Percentiles rank a stretch among this genome's conserved stretches.
Evolutionary conservation across 495 filamentous ascomycete species (phyloP).

Genomic region (Tuber melanosporum): DNA sequence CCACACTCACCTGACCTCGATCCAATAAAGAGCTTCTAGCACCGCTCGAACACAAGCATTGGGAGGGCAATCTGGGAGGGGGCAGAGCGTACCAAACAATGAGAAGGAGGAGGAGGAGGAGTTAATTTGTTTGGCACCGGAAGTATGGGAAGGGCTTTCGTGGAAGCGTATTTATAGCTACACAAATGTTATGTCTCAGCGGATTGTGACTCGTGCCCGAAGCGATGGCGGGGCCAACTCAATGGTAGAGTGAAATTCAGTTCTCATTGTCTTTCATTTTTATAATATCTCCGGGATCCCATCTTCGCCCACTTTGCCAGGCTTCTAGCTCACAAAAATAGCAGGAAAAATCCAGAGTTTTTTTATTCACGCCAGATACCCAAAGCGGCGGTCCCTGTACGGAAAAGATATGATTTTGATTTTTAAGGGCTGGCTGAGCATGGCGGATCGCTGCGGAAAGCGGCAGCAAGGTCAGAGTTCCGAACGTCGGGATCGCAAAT

Average conservation of each 20-base stretch:
- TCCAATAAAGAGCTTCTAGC: conserved; percentile 2
- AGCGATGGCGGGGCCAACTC: not conserved
- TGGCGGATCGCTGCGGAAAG: no score
- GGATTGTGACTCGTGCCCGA: not conserved
- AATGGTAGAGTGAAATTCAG: not conserved
- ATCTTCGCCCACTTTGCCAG: no score
- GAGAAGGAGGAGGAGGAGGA: not conserved
- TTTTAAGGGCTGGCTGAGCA: no score
- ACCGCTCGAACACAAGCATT: conserved; percentile 3
- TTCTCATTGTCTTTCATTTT: no score
- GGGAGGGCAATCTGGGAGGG: not conserved
- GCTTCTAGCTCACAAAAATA: no score
- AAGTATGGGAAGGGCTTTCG: conserved; percentile 11
- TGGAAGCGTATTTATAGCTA: conserved; percentile 15
- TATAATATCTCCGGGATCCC: no score
- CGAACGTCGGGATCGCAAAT: no score
- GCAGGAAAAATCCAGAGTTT: no score
- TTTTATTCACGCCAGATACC: no score
- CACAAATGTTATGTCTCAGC: conserved; percentile 8
- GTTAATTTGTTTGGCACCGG: conserved; percentile 9
- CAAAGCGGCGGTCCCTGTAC: no score
- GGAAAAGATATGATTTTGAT: no score
- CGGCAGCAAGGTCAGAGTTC: no score
- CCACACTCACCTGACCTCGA: not conserved
- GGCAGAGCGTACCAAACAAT: conserved; percentile 1